Conservation (phyloP, 805 yeast genomes). For the Candida pseudofarinosa region DNA sequence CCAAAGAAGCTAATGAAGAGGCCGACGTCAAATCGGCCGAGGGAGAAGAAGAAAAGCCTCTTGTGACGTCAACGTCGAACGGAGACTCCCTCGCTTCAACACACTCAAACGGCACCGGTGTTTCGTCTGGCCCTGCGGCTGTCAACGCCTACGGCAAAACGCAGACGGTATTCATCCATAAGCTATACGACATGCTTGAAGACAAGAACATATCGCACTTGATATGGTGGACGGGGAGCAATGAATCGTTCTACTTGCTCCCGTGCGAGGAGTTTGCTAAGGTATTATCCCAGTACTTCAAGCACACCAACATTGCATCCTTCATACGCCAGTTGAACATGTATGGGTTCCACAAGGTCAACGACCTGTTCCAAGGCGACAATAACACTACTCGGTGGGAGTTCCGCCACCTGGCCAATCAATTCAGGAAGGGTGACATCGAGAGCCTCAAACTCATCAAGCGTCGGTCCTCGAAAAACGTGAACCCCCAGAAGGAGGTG, state of each 20-base stretch:
- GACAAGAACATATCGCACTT: constrained; percentile 67
- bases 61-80: background rate
- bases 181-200: constrained; percentile 86
- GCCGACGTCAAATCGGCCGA: background rate
- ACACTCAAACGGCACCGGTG: background rate
- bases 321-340: constrained; percentile 42
- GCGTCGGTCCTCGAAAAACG: constrained; percentile 56
- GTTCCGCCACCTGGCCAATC: constrained; percentile 77
- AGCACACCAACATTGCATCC: constrained; percentile 42
- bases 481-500: constrained; percentile 35
- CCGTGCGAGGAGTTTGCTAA: constrained; percentile 87
- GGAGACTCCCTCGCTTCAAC: background rate
- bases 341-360: constrained; percentile 45
- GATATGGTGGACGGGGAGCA: constrained; percentile 78
- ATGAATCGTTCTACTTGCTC: constrained; percentile 70
- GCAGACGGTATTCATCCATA: constrained; percentile 69
- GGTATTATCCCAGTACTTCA: constrained; percentile 55
- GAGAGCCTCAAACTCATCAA: constrained; percentile 72
- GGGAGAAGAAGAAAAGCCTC: background rate
- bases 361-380: constrained; percentile 32
- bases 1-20: background rate
- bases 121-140: background rate
- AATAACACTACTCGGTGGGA: constrained; percentile 56
- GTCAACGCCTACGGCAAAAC: constrained; percentile 18
- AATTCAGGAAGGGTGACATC: constrained; percentile 76